A percentile compares a stretch with the other conserved stretches of the same genome.
phyloP scores from a whole-genome alignment of 78 protist genomes.

The Planoprotostelium fungivorum region DNA sequence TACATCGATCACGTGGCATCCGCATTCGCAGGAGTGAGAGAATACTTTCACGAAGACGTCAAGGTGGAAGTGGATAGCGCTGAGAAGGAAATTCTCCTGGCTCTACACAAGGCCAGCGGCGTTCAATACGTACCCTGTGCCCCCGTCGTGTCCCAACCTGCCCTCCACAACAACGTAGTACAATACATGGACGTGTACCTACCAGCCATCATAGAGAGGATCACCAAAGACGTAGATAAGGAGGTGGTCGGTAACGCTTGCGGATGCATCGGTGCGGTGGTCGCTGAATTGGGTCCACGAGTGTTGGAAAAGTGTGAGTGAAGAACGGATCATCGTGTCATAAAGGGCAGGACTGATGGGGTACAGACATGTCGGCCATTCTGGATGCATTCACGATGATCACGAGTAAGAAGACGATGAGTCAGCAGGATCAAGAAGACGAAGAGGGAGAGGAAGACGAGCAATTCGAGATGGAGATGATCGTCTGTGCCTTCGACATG shows the following conservation, averaged over 20 bases:
- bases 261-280: neutral
- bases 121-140: neutral
- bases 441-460: neutral
- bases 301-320: neutral
- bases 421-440: neutral
- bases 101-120: neutral
- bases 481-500: neutral
- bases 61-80: neutral
- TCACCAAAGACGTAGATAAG: neutral
- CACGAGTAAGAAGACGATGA: neutral
- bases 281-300: neutral
- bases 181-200: neutral
- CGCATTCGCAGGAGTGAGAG: neutral
- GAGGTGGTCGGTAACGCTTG: neutral
- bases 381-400: neutral
- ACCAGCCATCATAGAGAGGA: neutral
- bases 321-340: neutral
- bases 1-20: neutral
- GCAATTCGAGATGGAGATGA: neutral
- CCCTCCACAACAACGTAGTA: neutral
- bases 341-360: neutral
- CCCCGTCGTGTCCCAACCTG: neutral
- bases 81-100: neutral
- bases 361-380: neutral
- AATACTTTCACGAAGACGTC: constrained; percentile 31